Evolutionary conservation across 495 filamentous ascomycete species (phyloP), one percentile per base, ranked within the genome.

Genomic region (Penicillium herquei): DNA sequence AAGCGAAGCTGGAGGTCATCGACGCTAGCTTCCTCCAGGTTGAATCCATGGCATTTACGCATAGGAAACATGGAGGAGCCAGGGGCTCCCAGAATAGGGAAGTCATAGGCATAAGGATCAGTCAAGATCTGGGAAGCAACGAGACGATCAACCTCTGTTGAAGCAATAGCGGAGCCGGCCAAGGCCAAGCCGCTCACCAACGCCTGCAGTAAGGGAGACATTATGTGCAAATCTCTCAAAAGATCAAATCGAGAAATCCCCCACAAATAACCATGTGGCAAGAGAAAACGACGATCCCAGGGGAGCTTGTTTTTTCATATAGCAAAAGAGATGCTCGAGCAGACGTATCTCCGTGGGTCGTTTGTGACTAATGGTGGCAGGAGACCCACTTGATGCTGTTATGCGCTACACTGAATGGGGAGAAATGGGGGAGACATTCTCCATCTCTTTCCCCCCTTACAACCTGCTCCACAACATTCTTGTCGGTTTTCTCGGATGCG

Each of bases 11-110:
- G 82, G 37, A 85, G 70, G 12, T 79, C 66, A 61, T 84, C 82
- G 34, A 84, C 81, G 32, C 71, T 77, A 11, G 84, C 78, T 59
- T 90, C 87, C 66, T 87, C 85, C 32, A 90, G 70, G 40, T 76
- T 72, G 56, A 88, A 69, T 21, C 80, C 80, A 51, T 81, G 71
- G 68, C 87, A 90, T 9, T 56, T 63, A 3, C 79, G 79, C 84
- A 90, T 87, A 26, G 81, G 79, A 57, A 84, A 83, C 39, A 75
- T 57, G 12, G 54, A 63, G 18, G 66, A 56, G 13, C 72, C 70
- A 52, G 58, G 51, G 42, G 59, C 59, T 17, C 70, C 60, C 52
- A 71, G 52, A 11, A 59, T 47, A 13, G 78, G 78, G 60, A 81
- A 78, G 47, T 78, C 69, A 58, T 70, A 77, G 39, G 65, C 61